Conservation (phyloP, 257 asterid species). For the Primulina eburnea region DNA sequence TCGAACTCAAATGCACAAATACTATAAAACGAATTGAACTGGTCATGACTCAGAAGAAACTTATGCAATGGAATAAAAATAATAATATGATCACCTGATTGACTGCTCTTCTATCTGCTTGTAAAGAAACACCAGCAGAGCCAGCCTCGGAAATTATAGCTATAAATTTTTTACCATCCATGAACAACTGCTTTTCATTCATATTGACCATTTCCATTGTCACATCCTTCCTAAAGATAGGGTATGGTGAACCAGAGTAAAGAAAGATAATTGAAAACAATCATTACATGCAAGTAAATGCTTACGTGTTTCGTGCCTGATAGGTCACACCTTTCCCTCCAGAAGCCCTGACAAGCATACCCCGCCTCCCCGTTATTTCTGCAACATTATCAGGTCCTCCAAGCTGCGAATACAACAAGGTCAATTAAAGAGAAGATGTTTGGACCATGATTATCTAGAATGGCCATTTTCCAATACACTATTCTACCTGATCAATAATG, state of each 20-base stretch:
- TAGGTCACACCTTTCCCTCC: conserved; percentile 94
- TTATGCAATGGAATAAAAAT: conserved; percentile 13
- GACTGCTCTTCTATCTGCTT: conserved; percentile 90
- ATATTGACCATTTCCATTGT: conserved; percentile 98
- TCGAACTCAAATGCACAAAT: conserved; percentile 25
- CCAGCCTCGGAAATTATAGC: conserved; percentile 99
- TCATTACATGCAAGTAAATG: conserved; percentile 25
- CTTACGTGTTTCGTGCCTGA: conserved; percentile 98
- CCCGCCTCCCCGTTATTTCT: conserved; percentile 94
- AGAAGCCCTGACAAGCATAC: conserved; percentile 92
- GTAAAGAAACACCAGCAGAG: conserved; percentile 99
- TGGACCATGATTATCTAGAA: neutral
- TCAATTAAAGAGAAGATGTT: conserved; percentile 23
- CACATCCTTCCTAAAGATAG: conserved; percentile 70
- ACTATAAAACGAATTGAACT: conserved; percentile 19
- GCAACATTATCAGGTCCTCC: conserved; percentile 98
- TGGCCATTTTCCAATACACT: conserved; percentile 14
- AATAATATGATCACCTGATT: conserved; percentile 65
- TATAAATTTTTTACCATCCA: conserved; percentile 87
- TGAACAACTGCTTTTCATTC: conserved; percentile 93
- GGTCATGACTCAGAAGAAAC: conserved; percentile 21
- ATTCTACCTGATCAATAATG: conserved; percentile 85
- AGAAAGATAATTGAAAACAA: conserved; percentile 20
- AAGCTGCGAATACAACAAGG: conserved; percentile 50
- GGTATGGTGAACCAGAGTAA: conserved; percentile 28